These are phyloP conservation scores for Aspergillus coremiiformis DNA, from an alignment of 495 filamentous ascomycete species.

Conservation along the genomic window DNA sequence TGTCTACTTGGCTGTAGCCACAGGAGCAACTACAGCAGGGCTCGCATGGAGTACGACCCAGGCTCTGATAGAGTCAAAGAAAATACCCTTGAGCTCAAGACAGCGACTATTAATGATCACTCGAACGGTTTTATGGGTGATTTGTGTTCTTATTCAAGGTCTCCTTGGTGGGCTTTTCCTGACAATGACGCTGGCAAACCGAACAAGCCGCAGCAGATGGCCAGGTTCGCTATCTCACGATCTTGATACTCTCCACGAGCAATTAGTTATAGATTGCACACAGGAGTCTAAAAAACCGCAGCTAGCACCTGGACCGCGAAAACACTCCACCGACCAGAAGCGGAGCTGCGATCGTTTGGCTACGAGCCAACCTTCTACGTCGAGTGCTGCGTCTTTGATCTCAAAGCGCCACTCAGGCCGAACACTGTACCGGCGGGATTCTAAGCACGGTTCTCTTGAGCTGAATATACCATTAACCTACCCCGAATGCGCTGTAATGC, in stretches of 20 bases:
- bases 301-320: constrained; percentile 6
- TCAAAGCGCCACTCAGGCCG: constrained; percentile 32
- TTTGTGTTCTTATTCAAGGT: constrained; percentile 30
- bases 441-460: constrained; percentile 25
- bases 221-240: constrained; percentile 24
- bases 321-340: constrained; percentile 8
- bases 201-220: constrained; percentile 16
- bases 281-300: constrained; percentile 8
- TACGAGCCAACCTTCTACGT: constrained; percentile 7
- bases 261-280: constrained; percentile 7
- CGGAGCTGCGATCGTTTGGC: constrained; percentile 4
- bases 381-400: constrained; percentile 23
- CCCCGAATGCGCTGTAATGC: constrained; percentile 10
- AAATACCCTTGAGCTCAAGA: background rate
- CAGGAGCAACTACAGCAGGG: constrained; percentile 23
- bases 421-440: constrained; percentile 26
- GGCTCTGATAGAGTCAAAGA: background rate
- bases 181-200: constrained; percentile 8
- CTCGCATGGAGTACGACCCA: constrained; percentile 22
- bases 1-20: constrained; percentile 26
- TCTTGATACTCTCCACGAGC: constrained; percentile 20
- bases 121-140: constrained; percentile 29
- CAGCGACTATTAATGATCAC: constrained; percentile 17
- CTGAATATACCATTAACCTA: constrained; percentile 15
- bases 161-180: constrained; percentile 28